Evolutionary conservation across 1,284 basidiomycete species (phyloP).

Genomic region (Sanghuangporus baumii): DNA sequence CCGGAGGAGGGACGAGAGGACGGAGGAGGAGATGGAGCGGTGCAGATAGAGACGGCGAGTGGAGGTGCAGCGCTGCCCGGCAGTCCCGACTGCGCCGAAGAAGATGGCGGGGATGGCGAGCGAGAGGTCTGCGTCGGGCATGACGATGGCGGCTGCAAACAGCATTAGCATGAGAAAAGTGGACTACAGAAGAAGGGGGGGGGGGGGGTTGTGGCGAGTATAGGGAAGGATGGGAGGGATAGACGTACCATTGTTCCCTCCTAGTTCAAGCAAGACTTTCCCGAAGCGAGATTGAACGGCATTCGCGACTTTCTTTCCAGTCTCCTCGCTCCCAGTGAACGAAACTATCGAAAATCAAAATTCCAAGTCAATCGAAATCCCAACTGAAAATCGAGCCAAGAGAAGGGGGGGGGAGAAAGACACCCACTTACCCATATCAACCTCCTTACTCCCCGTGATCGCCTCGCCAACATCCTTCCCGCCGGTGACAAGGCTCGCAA

Average conservation of each 20-base stretch:
- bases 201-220: not conserved
- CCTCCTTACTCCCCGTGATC: constrained; percentile 65
- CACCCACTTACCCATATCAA: constrained; percentile 60
- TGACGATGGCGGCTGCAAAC: constrained; percentile 71
- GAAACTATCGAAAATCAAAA: constrained; percentile 52
- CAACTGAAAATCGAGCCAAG: not conserved
- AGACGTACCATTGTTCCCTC: constrained; percentile 89
- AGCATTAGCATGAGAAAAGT: not conserved
- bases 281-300: constrained; percentile 78
- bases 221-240: not conserved
- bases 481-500: constrained; percentile 79
- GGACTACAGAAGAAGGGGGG: too few species aligned
- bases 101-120: constrained; percentile 86
- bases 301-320: constrained; percentile 81
- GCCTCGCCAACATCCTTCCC: constrained; percentile 77
- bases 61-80: constrained; percentile 92
- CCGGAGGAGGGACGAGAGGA: constrained; percentile 69
- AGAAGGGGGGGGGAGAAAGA: not conserved
- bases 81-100: constrained; percentile 93
- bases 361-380: not conserved
- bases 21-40: constrained; percentile 66
- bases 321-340: constrained; percentile 89
- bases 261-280: constrained; percentile 84
- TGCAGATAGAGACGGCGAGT: constrained; percentile 90
- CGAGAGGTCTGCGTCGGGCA: constrained; percentile 88